These are phyloP conservation scores for Irpex lacteus DNA, from an alignment of 1,284 basidiomycete species.

Conservation along the genomic window DNA sequence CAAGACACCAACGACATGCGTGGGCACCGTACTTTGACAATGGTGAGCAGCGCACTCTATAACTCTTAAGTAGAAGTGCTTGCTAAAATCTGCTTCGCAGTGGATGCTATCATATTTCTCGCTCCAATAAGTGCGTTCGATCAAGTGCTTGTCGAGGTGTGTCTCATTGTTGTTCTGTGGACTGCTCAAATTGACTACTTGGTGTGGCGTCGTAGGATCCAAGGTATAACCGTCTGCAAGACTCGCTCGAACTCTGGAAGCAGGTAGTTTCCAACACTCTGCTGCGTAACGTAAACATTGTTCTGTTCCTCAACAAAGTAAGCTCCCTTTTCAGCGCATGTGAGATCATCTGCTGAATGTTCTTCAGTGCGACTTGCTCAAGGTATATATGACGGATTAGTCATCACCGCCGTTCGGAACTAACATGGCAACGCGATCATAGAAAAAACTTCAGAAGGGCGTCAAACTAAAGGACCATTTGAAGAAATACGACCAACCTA, in stretches of 20 bases:
- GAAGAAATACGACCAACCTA: conserved; percentile 64
- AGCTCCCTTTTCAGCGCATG: conserved; percentile 35
- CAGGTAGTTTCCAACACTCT: conserved; percentile 65
- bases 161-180: conserved; percentile 6
- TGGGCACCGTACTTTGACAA: conserved; percentile 85
- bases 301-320: conserved; percentile 78
- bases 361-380: conserved; percentile 39
- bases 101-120: conserved; percentile 81
- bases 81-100: conserved; percentile 32
- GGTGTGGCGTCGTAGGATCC: conserved; percentile 45
- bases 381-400: conserved; percentile 4
- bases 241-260: conserved; percentile 72
- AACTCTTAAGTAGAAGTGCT: conserved; percentile 4
- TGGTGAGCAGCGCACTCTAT: conserved; percentile 39
- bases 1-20: conserved; percentile 70
- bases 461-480: conserved; percentile 68
- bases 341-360: conserved; percentile 27
- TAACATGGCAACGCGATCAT: background rate
- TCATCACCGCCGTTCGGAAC: background rate
- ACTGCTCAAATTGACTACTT: no score
- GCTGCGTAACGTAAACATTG: conserved; percentile 64
- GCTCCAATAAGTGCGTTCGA: conserved; percentile 83
- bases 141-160: conserved; percentile 72
- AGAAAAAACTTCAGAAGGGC: conserved; percentile 70
- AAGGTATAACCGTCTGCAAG: conserved; percentile 70